phyloP scores from a whole-genome alignment of 148 eudicot genomes.

The Fagopyrum homotropicum region DNA sequence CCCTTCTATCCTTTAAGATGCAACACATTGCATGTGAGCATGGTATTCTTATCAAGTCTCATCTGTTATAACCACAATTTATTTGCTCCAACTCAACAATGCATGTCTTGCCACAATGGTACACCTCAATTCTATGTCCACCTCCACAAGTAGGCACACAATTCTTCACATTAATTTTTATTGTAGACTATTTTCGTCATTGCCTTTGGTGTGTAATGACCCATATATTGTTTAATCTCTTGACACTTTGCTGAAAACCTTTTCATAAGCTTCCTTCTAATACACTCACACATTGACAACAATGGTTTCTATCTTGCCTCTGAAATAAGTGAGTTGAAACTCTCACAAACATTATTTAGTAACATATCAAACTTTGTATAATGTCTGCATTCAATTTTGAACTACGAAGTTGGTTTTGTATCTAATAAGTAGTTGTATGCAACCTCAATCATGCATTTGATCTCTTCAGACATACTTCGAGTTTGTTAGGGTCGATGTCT shows the following conservation, averaged over 20 bases:
- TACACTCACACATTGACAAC: too few species aligned
- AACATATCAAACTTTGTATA: background rate
- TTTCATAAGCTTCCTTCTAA: background rate
- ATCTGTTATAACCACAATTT: too few species aligned
- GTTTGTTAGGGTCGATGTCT: background rate
- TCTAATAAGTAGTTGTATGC: background rate
- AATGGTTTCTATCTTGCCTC: too few species aligned
- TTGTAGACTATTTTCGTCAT: background rate
- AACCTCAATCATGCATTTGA: background rate
- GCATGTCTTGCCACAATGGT: too few species aligned
- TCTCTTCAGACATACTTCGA: background rate
- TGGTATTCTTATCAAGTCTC: too few species aligned
- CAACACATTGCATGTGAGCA: background rate
- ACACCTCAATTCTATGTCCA: background rate
- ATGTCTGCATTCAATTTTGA: background rate
- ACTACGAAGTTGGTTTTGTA: background rate
- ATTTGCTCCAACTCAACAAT: too few species aligned
- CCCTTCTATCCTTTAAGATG: background rate
- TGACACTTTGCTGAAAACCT: background rate
- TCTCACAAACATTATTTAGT: too few species aligned
- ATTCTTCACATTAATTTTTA: background rate
- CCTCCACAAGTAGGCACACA: background rate
- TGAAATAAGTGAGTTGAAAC: too few species aligned
- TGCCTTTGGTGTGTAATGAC: background rate
- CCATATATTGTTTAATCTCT: background rate